phyloP scores from a whole-genome alignment of 2,329 filamentous ascomycete species.

The Penicillium sp. region DNA sequence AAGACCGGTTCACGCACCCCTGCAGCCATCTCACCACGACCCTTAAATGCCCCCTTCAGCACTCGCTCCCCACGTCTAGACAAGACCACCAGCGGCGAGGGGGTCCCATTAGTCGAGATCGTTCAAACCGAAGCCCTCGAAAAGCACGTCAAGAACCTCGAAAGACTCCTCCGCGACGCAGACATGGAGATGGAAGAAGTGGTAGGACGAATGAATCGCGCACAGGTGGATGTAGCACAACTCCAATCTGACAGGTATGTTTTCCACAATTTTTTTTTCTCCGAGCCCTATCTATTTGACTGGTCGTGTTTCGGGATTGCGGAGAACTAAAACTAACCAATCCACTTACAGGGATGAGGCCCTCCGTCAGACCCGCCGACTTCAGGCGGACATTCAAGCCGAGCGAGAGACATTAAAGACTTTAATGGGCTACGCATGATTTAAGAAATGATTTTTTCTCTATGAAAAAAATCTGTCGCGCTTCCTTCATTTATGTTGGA shows the following conservation, averaged over 20 bases:
- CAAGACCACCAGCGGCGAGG: constrained; percentile 61
- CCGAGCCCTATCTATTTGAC: constrained; percentile 9
- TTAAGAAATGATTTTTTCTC: neutral
- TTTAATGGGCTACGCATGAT: constrained; percentile 36
- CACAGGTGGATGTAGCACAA: constrained; percentile 79
- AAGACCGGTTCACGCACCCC: constrained; percentile 53
- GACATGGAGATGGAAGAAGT: constrained; percentile 83
- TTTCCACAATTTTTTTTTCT: constrained; percentile 4
- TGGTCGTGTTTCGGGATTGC: constrained; percentile 11
- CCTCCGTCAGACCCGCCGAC: constrained; percentile 66
- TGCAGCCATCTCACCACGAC: constrained; percentile 54
- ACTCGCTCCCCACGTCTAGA: constrained; percentile 61
- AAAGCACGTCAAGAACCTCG: constrained; percentile 77
- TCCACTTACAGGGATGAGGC: constrained; percentile 63
- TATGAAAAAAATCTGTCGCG: neutral
- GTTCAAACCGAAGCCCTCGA: constrained; percentile 74
- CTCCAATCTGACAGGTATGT: constrained; percentile 59
- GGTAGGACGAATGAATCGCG: constrained; percentile 75
- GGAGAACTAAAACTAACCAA: constrained; percentile 11
- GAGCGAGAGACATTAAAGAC: constrained; percentile 62
- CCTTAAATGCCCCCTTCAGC: constrained; percentile 62
- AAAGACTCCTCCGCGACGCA: constrained; percentile 73
- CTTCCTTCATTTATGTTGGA: neutral
- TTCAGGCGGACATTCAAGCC: constrained; percentile 66
- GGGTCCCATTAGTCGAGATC: constrained; percentile 64